A percentile compares a stretch with the other conserved stretches of the same genome.
Conservation (phyloP, 192 early-diverging fungal species). For the Entomortierella beljakovae region DNA sequence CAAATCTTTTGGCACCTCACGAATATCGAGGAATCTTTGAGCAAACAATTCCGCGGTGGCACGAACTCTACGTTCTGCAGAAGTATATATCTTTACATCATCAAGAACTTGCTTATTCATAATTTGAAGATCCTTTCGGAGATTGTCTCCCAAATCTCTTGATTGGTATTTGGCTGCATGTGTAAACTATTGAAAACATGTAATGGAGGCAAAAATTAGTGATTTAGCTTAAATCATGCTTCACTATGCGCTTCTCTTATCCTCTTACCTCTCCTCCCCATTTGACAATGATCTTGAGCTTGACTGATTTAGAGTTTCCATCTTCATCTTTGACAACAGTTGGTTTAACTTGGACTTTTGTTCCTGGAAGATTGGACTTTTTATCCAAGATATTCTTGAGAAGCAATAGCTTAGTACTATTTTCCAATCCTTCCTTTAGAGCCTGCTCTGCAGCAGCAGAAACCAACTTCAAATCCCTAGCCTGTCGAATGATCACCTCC, state of each 20-base stretch:
- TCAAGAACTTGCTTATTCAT: constrained; percentile 89
- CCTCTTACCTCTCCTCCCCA: constrained; percentile 88
- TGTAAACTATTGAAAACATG: constrained; percentile 73
- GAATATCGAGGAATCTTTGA: constrained; percentile 69
- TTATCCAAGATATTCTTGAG: constrained; percentile 81
- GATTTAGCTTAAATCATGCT: no score
- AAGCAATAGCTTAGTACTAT: constrained; percentile 66
- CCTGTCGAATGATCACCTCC: constrained; percentile 86
- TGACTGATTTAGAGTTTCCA: constrained; percentile 58
- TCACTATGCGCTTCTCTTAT: no score
- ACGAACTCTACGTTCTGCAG: constrained; percentile 88
- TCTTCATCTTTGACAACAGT: constrained; percentile 70
- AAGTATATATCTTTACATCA: constrained; percentile 87
- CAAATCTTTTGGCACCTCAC: constrained; percentile 67
- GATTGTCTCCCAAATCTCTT: constrained; percentile 92
- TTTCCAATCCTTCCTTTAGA: constrained; percentile 65
- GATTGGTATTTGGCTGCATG: constrained; percentile 93
- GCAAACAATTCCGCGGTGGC: constrained; percentile 86
- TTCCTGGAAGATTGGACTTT: constrained; percentile 86
- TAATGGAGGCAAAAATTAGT: neutral
- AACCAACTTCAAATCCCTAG: constrained; percentile 75
- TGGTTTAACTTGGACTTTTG: constrained; percentile 94
- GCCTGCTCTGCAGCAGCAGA: constrained; percentile 68
- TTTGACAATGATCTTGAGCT: constrained; percentile 95
- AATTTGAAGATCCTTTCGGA: constrained; percentile 91